A percentile compares a stretch with the other conserved stretches of the same genome.
Evolutionary conservation across 2,329 filamentous ascomycete species (phyloP).

Genomic region (Ilyonectria destructans): DNA sequence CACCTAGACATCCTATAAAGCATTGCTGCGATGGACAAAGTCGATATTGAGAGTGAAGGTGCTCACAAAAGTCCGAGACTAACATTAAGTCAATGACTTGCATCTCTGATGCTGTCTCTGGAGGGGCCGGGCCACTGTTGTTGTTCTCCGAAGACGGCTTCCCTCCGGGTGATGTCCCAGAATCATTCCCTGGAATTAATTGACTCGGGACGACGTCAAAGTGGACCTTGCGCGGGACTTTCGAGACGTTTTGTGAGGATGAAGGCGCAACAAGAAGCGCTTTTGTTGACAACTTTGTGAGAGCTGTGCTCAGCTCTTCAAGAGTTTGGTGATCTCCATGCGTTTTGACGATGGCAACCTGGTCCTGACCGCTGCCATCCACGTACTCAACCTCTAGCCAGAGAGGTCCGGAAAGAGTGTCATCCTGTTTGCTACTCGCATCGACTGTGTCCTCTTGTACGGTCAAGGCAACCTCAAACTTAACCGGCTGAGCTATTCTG

Average conservation of each 20-base stretch:
- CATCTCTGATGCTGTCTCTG: background rate
- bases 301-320: background rate
- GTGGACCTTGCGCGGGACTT: background rate
- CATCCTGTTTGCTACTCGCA: background rate
- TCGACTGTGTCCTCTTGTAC: background rate
- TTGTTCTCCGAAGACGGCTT: background rate
- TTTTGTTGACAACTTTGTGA: background rate
- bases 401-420: background rate
- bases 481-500: background rate
- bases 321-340: background rate
- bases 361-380: background rate
- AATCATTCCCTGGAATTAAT: background rate
- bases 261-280: background rate
- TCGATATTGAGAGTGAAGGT: background rate
- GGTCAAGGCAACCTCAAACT: background rate
- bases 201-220: background rate
- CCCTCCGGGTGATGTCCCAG: background rate
- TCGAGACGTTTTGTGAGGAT: background rate
- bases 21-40: background rate
- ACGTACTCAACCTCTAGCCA: background rate
- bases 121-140: background rate
- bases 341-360: background rate
- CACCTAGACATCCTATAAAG: background rate
- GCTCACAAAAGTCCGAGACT: background rate
- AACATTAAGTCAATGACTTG: background rate